These are phyloP conservation scores for Penicillium sclerotigenum DNA, from an alignment of 2,329 filamentous ascomycete species.

Conservation along the genomic window DNA sequence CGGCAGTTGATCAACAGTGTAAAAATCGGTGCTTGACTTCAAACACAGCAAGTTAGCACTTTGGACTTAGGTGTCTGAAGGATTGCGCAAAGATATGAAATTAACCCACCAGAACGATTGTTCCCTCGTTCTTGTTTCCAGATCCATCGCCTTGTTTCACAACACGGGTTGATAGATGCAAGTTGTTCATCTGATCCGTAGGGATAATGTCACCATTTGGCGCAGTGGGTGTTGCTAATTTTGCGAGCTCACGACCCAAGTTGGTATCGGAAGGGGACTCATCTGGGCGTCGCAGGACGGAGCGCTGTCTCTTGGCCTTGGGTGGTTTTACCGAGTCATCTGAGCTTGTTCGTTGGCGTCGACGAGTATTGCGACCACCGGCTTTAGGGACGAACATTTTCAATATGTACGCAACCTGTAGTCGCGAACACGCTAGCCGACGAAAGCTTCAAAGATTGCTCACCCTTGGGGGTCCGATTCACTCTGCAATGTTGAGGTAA, in stretches of 20 bases:
- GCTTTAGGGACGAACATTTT: slow-evolving; percentile 42
- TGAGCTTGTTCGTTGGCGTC: slow-evolving; percentile 42
- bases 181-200: slow-evolving; percentile 23
- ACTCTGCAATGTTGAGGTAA: neutral
- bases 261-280: slow-evolving; percentile 25
- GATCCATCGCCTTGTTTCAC: slow-evolving; percentile 38
- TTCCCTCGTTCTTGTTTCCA: slow-evolving; percentile 30
- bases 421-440: slow-evolving; percentile 5
- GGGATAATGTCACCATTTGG: slow-evolving; percentile 13
- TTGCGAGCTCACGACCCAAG: slow-evolving; percentile 19
- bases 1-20: slow-evolving; percentile 79
- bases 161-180: slow-evolving; percentile 37
- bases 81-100: slow-evolving; percentile 3
- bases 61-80: neutral
- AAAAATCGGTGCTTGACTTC: slow-evolving; percentile 79
- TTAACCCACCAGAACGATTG: slow-evolving; percentile 37
- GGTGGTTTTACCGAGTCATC: slow-evolving; percentile 47
- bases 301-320: slow-evolving; percentile 47
- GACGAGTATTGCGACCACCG: slow-evolving; percentile 35
- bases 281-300: slow-evolving; percentile 40
- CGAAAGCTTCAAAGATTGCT: neutral
- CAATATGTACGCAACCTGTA: neutral
- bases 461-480: slow-evolving; percentile 1
- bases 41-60: slow-evolving; percentile 9
- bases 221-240: slow-evolving; percentile 11